A percentile compares a stretch with the other conserved stretches of the same genome.
phyloP scores from a whole-genome alignment of 2,329 filamentous ascomycete species.

The Colletotrichum cuscutae region DNA sequence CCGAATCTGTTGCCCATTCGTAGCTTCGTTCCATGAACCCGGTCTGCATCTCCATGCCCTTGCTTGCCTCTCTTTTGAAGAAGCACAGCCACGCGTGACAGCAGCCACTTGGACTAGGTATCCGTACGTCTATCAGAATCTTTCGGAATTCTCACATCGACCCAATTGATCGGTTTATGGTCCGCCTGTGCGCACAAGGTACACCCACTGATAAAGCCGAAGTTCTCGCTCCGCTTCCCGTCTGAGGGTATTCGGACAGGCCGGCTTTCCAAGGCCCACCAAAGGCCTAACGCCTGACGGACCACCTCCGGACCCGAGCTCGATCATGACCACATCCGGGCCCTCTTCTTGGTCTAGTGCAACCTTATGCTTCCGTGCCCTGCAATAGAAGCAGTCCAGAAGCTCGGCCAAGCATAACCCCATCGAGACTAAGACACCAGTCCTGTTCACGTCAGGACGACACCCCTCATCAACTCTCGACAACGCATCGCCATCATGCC shows the following conservation, averaged over 20 bases:
- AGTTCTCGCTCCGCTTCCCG: conserved; percentile 3
- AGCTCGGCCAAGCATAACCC: conserved; percentile 13
- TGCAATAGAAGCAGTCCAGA: conserved; percentile 13
- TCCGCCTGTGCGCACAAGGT: not conserved
- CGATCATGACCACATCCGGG: conserved; percentile 15
- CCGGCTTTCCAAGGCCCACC: conserved; percentile 22
- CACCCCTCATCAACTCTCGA: conserved; percentile 16
- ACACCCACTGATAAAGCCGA: not conserved
- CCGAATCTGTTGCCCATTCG: not conserved
- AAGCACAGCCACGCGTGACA: conserved; percentile 14
- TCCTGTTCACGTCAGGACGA: conserved; percentile 5
- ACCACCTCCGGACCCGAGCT: conserved; percentile 31
- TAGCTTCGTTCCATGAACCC: conserved; percentile 15
- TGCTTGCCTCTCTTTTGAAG: not conserved
- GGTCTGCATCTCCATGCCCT: conserved; percentile 2
- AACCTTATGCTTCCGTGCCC: conserved; percentile 25
- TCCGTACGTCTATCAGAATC: not conserved
- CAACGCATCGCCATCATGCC: conserved; percentile 47
- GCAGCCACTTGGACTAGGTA: conserved; percentile 6
- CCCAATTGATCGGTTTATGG: not conserved
- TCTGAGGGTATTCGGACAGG: conserved; percentile 23
- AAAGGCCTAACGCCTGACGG: conserved; percentile 24
- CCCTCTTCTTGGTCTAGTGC: conserved; percentile 25
- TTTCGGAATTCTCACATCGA: not conserved
- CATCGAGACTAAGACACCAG: not conserved